phyloP scores from a whole-genome alignment of 192 early-diverging fungal genomes.

The Linnemannia schmuckeri region DNA sequence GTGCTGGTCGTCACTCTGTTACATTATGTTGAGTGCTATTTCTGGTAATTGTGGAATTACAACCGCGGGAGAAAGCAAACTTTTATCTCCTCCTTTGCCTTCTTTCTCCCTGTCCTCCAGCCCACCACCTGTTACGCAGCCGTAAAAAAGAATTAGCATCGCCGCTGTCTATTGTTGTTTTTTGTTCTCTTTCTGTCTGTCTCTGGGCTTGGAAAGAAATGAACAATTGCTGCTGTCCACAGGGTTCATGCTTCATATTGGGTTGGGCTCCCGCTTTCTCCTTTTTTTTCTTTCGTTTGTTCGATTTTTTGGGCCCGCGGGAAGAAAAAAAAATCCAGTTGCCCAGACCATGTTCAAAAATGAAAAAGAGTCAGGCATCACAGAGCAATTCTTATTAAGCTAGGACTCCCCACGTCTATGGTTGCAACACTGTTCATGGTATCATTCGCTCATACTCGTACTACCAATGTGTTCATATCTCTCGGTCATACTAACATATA shows the following conservation, averaged over 20 bases:
- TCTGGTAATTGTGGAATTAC: neutral
- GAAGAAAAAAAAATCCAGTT: slow-evolving; percentile 1
- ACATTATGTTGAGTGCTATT: neutral
- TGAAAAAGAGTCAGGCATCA: neutral
- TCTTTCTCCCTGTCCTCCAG: neutral
- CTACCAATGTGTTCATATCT: neutral
- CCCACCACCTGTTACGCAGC: neutral
- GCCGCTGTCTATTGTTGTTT: neutral
- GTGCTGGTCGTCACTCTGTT: neutral
- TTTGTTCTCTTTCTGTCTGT: neutral
- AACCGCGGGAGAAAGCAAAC: neutral
- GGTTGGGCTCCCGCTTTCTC: slow-evolving; percentile 8
- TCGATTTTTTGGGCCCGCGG: neutral
- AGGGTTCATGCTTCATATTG: slow-evolving; percentile 8
- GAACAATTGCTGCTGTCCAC: neutral
- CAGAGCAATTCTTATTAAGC: neutral
- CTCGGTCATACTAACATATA: neutral
- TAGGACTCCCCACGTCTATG: neutral
- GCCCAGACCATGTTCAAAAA: neutral
- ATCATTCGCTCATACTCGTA: neutral
- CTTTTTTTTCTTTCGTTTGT: neutral
- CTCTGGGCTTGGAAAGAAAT: neutral
- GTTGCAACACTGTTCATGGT: neutral
- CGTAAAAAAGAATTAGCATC: neutral
- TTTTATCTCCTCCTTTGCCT: neutral